A percentile compares a stretch with the other conserved stretches of the same genome.
phyloP scores from a whole-genome alignment of 495 filamentous ascomycete genomes.

The Aspergillus kassunensis region DNA sequence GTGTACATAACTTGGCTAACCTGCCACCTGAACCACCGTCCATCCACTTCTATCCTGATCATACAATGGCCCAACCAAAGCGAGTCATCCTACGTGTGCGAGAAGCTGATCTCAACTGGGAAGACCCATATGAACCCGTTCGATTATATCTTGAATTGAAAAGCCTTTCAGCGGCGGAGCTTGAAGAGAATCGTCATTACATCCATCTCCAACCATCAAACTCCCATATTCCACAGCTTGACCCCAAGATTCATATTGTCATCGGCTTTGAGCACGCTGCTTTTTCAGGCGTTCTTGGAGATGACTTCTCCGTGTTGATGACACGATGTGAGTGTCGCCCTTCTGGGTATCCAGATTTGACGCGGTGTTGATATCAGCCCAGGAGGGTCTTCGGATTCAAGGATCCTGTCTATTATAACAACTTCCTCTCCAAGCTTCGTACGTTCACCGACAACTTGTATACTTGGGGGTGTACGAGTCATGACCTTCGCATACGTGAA shows the following conservation, averaged over 20 bases:
- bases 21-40: too few relatives aligned
- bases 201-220: slow-evolving; percentile 1
- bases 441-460: neutral
- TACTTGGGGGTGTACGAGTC: slow-evolving; percentile 13
- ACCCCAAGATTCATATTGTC: neutral
- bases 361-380: neutral
- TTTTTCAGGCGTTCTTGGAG: neutral
- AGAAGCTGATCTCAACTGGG: neutral
- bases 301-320: neutral
- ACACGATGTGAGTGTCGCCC: neutral
- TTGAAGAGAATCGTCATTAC: neutral
- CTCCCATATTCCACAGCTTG: neutral
- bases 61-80: neutral
- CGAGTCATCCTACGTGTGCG: slow-evolving; percentile 1
- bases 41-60: neutral
- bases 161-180: neutral
- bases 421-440: neutral
- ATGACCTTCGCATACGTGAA: neutral
- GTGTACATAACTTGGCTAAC: too few relatives aligned
- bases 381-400: neutral
- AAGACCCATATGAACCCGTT: neutral
- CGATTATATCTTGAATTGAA: neutral
- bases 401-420: neutral
- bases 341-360: neutral
- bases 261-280: neutral